Evolutionary conservation across 805 yeast species (phyloP), one percentile per base, ranked within the genome.

Genomic region (Candida alai): DNA sequence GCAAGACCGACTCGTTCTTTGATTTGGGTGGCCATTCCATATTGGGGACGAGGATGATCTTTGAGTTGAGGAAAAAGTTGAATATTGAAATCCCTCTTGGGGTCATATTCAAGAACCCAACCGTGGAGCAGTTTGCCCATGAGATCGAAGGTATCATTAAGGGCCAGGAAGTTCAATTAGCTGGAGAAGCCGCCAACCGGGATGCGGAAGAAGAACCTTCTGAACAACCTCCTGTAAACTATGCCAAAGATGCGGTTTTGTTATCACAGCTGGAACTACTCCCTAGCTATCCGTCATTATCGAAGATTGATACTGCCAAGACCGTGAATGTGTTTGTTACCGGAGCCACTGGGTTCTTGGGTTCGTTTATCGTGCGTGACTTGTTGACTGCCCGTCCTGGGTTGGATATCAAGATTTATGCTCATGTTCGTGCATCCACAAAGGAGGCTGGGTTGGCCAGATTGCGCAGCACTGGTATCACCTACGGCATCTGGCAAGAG

Each of bases 21-120:
- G 99, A 93, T 54, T 66, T 94, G 34, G 99, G 99, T 39, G 99
- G 99, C 2, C 99, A 93, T 60, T 90, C 97, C 1, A 90, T 93
- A 49, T 68, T 93, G 43, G 97, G 97, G 6, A 94, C 99, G 0
- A 77, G 94, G 56, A 88, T 93, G 96, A 90, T 93, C 41, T 93
- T 93, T 51, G 89, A 84, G 46, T 74, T 93, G 47, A 76, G 97
- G 56, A 82, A 84, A 64, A 74, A 73, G 45, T 68, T 89, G 40
- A 73, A 76, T 25, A 74, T 89, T 26, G 95, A 88, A 41, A 67
- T 93, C 34, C 97, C 98, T 16, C 68, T 93, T 41, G 96, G 96
- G 3, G 78, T 84, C 5, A 82, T 94, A 41, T 94, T 89, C 74
- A 84, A 84, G 55, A 75, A 78, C 52, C 97, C 98, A 39, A 86